These are phyloP conservation scores for Ceratocystis cacaofunesta DNA, from an alignment of 2,329 filamentous ascomycete species.

Conservation along the genomic window DNA sequence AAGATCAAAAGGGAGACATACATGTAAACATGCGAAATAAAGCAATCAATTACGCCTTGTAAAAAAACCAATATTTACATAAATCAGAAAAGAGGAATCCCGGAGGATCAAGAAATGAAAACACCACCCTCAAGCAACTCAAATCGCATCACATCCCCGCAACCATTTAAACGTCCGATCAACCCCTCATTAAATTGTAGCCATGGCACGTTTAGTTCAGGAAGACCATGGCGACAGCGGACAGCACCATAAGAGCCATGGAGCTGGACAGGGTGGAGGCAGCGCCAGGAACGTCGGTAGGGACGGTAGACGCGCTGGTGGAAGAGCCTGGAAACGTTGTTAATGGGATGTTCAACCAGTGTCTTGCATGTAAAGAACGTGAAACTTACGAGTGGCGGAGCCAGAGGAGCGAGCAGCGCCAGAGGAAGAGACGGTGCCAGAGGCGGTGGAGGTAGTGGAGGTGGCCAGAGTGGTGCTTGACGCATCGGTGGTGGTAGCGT, in stretches of 20 bases:
- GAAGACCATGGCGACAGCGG: slow-evolving; percentile 29
- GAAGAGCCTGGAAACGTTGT: neutral
- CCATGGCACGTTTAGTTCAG: slow-evolving; percentile 26
- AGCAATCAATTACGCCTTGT: slow-evolving; percentile 3
- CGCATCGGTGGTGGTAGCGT: slow-evolving; percentile 13
- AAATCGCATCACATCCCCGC: slow-evolving; percentile 1
- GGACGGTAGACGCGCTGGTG: neutral
- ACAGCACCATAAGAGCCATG: slow-evolving; percentile 28
- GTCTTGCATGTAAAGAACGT: neutral
- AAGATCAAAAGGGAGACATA: neutral
- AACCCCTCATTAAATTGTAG: neutral
- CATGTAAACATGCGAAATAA: neutral
- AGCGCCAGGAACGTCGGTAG: slow-evolving; percentile 20
- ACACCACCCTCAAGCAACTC: neutral
- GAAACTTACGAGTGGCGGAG: slow-evolving; percentile 15
- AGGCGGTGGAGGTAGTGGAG: slow-evolving; percentile 19
- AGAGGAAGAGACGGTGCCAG: slow-evolving; percentile 12
- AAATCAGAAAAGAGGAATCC: neutral
- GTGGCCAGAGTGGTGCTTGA: slow-evolving; percentile 18
- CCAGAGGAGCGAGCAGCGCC: slow-evolving; percentile 9
- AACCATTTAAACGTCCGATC: neutral
- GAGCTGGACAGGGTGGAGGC: slow-evolving; percentile 24
- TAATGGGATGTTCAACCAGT: neutral
- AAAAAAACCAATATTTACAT: slow-evolving; percentile 3
- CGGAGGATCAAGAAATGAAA: slow-evolving; percentile 2